Evolutionary conservation across 2,329 filamentous ascomycete genomes (phyloP), one percentile per base, ranked within the genome.

Genomic region (Tolypocladium ovalisporum): DNA sequence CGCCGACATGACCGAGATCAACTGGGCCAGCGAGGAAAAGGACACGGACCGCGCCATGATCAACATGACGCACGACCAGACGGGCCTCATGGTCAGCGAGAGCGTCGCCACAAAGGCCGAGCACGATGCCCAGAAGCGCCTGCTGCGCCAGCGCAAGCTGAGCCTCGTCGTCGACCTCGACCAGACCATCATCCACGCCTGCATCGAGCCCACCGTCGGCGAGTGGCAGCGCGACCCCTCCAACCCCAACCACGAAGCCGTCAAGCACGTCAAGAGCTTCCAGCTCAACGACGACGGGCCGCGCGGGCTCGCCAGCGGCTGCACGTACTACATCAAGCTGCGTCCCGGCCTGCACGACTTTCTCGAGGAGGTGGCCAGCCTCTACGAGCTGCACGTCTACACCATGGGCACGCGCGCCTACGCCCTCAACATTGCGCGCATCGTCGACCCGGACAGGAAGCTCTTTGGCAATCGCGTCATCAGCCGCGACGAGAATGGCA

Each of bases 341-440:
- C 89, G 94, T 39, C 94, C 94, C 0, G 91, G 92, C 3, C 75
- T 97, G 54, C 79, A 84, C 61, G 82, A 87, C 47, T 99, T 99
- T 67, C 78, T 99, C 54, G 79, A 88, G 58, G 82, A 84, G 55
- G 81, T 97, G 53, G 84, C 90, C 1, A 81, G 86, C 66, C 77
- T 94, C 66, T 99, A 94, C 74, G 94, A 99, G 75, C 79, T 97
- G 67, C 94, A 99, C 70, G 93, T 99, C 61, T 99, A 99, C 76
- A 99, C 94, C 49, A 99, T 99, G 94, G 94, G 93, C 57, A 99
- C 94, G 27, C 84, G 94, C 62, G 90, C 93, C n/a, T 99, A 99
- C 69, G 94, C 94, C 12, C 81, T 92, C 64, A 88, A 90, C 60
- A 95, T 99, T 64, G 91, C 91, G 40, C 87, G 88, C 64, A 93